Percentiles rank a stretch among this genome's conserved stretches.
Conservation (phyloP, 768 basidiomycete genomes). For the Cystofilobasidium capitatum region DNA sequence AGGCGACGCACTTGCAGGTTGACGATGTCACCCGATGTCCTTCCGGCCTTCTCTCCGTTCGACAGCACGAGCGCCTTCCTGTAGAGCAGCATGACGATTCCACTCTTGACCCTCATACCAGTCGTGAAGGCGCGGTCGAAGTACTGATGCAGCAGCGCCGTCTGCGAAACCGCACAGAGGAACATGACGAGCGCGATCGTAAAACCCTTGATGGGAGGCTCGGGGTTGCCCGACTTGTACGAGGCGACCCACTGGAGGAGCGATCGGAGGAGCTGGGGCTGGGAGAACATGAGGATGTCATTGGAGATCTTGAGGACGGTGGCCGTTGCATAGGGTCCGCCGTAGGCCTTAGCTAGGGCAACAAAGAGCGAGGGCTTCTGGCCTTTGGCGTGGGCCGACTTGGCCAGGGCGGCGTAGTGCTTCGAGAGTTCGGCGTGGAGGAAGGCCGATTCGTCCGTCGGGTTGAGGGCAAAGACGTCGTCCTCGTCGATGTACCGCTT, state of each 20-base stretch:
- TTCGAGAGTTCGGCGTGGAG: slow-evolving; percentile 55
- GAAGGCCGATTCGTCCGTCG: slow-evolving; percentile 58
- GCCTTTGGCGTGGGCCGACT: slow-evolving; percentile 30
- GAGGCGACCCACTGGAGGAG: slow-evolving; percentile 70
- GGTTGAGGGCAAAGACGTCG: slow-evolving; percentile 62
- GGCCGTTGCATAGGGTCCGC: slow-evolving; percentile 53
- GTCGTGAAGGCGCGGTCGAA: slow-evolving; percentile 58
- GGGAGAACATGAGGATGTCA: slow-evolving; percentile 69
- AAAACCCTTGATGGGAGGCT: slow-evolving; percentile 58
- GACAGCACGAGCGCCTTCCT: slow-evolving; percentile 74
- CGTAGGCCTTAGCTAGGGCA: slow-evolving; percentile 68
- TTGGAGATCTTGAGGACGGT: slow-evolving; percentile 56
- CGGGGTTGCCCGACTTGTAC: slow-evolving; percentile 49
- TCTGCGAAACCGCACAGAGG: slow-evolving; percentile 63
- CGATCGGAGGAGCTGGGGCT: slow-evolving; percentile 74
- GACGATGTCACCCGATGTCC: slow-evolving; percentile 83
- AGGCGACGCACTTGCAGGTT: slow-evolving; percentile 46
- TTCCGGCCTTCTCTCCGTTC: slow-evolving; percentile 64
- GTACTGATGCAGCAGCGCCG: slow-evolving; percentile 73
- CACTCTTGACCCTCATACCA: slow-evolving; percentile 79
- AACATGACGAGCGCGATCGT: slow-evolving; percentile 72
- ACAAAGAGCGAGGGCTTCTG: slow-evolving; percentile 52
- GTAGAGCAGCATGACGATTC: slow-evolving; percentile 76
- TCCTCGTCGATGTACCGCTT: slow-evolving; percentile 63
- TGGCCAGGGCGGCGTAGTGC: slow-evolving; percentile 47